Evolutionary conservation across 305 asterid genomes (phyloP).

Genomic region (Solanum hybrid): DNA sequence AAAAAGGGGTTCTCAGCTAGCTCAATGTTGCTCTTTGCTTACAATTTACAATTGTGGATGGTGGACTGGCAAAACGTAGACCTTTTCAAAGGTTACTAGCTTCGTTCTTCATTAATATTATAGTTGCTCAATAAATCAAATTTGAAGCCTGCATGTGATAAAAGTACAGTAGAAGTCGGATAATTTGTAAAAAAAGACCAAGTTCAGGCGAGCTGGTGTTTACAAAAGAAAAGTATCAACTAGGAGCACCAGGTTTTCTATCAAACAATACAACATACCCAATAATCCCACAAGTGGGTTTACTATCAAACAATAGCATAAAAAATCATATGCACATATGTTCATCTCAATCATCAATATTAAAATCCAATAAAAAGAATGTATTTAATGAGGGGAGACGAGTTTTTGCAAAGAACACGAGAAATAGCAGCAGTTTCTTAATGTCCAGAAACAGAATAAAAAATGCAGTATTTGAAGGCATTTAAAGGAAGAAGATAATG

Average conservation of each 20-base stretch:
- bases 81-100: not conserved
- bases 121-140: not conserved
- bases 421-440: not conserved
- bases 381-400: not conserved
- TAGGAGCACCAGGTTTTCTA: conserved; percentile 1
- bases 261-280: not conserved
- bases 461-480: not conserved
- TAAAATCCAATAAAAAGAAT: not conserved
- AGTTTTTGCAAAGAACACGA: not conserved
- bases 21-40: not conserved
- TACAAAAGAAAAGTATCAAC: not conserved
- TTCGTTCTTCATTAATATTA: not conserved
- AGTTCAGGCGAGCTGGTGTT: not conserved
- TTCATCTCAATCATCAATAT: not conserved
- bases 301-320: not conserved
- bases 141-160: not conserved
- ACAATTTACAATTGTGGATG: not conserved
- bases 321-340: not conserved
- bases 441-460: not conserved
- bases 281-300: not conserved
- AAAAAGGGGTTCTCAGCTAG: not conserved
- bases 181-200: not conserved
- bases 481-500: not conserved
- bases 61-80: not conserved
- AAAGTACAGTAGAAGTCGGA: not conserved